phyloP scores from a whole-genome alignment of 805 yeast genomes.

The Saccharomycopsis olivae region DNA sequence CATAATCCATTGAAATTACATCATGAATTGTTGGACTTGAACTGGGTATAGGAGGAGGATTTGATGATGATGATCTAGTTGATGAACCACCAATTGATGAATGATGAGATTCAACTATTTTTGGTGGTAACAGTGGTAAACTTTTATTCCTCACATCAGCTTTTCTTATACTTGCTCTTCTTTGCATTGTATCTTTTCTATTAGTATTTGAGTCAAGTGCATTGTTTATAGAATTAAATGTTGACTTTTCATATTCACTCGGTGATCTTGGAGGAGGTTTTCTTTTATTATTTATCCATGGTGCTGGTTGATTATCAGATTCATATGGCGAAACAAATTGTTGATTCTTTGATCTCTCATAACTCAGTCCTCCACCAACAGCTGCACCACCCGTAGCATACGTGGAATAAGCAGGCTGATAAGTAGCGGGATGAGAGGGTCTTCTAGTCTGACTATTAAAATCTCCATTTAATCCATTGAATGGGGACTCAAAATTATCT shows the following conservation, averaged over 20 bases:
- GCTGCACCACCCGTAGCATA: no score
- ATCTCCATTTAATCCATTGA: no score
- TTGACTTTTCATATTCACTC: constrained; percentile 8
- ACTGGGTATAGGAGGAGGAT: constrained; percentile 4
- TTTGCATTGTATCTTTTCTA: constrained; percentile 4
- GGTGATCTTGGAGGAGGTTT: constrained; percentile 16
- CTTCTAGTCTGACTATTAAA: no score
- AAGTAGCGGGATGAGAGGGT: no score
- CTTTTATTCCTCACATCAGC: constrained; percentile 7
- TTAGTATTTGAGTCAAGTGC: neutral
- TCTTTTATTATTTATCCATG: neutral
- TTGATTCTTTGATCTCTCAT: no score
- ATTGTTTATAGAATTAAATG: neutral
- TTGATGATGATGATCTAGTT: neutral
- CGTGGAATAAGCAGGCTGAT: no score
- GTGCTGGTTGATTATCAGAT: neutral
- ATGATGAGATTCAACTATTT: neutral
- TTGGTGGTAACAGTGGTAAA: constrained; percentile 12
- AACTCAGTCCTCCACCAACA: no score
- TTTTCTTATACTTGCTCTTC: constrained; percentile 9
- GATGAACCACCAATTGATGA: neutral
- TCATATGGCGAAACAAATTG: neutral
- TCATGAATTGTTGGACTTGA: constrained; percentile 3
- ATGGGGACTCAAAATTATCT: no score
- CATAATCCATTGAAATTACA: neutral